A percentile compares a stretch with the other conserved stretches of the same genome.
phyloP scores from a whole-genome alignment of 2,329 filamentous ascomycete genomes.

The Sporothrix mexicana region DNA sequence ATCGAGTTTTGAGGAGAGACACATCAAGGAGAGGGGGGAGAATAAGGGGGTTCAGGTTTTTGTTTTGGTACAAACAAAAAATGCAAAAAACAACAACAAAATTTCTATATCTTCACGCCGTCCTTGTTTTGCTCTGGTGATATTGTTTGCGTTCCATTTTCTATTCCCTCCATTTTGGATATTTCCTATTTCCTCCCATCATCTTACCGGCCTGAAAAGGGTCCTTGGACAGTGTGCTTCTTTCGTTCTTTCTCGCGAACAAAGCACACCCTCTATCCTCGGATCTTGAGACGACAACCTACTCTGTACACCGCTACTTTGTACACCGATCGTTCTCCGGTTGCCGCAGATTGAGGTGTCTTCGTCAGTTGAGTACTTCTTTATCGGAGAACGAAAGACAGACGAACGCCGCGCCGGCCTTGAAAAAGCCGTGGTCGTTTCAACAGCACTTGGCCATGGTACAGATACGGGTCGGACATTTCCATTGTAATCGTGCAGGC shows the following conservation, averaged over 20 bases:
- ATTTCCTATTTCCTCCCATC: background rate
- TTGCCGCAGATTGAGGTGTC: slow-evolving; percentile 60
- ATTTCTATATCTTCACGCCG: background rate
- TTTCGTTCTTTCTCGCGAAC: background rate
- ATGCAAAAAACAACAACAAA: slow-evolving; percentile 25
- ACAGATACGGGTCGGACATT: slow-evolving; percentile 71
- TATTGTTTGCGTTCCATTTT: background rate
- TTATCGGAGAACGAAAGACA: too few relatives aligned
- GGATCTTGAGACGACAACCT: slow-evolving; percentile 55
- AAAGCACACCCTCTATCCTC: slow-evolving; percentile 46
- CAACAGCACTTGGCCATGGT: slow-evolving; percentile 56
- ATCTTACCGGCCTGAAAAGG: slow-evolving; percentile 58
- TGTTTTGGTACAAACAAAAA: slow-evolving; percentile 29
- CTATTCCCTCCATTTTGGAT: background rate
- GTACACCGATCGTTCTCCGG: slow-evolving; percentile 60
- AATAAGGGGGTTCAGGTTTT: slow-evolving; percentile 13
- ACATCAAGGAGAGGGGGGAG: background rate
- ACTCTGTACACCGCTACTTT: too few relatives aligned
- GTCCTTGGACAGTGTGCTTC: slow-evolving; percentile 51
- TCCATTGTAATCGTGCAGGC: background rate
- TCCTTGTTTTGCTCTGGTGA: slow-evolving; percentile 22
- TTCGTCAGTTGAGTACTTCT: too few relatives aligned
- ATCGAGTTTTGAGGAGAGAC: background rate
- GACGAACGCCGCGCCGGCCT: slow-evolving; percentile 54
- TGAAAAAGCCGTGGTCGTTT: slow-evolving; percentile 66